Evolutionary conservation across 768 basidiomycete genomes (phyloP), one percentile per base, ranked within the genome.

Genomic region (Cystoderma amianthinum): DNA sequence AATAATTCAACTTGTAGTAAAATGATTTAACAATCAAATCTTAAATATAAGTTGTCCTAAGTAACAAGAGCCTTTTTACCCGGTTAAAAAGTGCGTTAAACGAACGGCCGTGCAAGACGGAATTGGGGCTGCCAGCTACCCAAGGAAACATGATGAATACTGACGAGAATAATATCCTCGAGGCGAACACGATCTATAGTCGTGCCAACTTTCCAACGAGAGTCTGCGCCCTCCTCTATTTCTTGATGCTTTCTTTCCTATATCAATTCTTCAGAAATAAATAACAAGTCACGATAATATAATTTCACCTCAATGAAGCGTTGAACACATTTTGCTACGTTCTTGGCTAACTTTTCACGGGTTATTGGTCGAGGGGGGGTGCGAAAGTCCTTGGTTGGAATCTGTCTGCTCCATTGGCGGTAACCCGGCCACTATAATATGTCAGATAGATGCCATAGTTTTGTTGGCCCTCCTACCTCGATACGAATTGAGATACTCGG

Each of bases 121-220:
- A 88, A 60, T 43, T 88, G 84, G 16, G 85, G 83, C 45, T 89
- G 85, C 85, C 85, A 89, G 43, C 79, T 81, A 9, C 86, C 85
- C 60, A 85, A 77, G 10, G 85, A 86, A 39, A 88, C 84, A 48
- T 89, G 86, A 60, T 88, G 85, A 41, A 88, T 76, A 49, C 83
- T 82, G 49, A 89, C 81, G 34, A 89, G 73, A 38, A 82, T 63
- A 38, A 89, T 66, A 54, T 88, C 76, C 20, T 82, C 82, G 3
- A 83, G 62, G 25, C 58, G 71, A 59, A 88, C 80, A 45, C 71
- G 62, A 30, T 62, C 54, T n/a, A 58, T 54, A n/a, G 61, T 63
- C 11, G 56, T 50, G 12, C 82, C 82, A n/a, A 89, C 71, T 48
- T 63, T 68, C 85, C 82, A 89, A 19, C 63, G 59, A 7, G 54